Evolutionary conservation across 768 basidiomycete genomes (phyloP).

Genomic region (Leccinellum luteum): DNA sequence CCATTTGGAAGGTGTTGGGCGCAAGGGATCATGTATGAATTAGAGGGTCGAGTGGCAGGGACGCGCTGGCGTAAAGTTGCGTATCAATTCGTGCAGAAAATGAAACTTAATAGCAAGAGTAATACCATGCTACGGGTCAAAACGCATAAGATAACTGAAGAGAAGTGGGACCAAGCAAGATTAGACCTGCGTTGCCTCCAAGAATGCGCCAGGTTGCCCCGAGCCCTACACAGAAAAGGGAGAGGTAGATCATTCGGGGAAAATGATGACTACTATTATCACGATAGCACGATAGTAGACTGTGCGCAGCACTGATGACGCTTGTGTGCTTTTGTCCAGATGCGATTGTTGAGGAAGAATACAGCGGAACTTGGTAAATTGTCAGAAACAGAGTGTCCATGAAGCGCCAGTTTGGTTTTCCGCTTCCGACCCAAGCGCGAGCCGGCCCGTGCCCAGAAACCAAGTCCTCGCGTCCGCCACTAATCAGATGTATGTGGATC

Average conservation of each 20-base stretch:
- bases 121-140: neutral
- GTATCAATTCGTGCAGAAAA: neutral
- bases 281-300: neutral
- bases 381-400: constrained; percentile 7
- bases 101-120: neutral
- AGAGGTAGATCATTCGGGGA: neutral
- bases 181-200: neutral
- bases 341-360: constrained; percentile 1
- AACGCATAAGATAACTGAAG: neutral
- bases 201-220: neutral
- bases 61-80: neutral
- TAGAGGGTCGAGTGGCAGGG: neutral
- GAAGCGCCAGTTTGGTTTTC: constrained; percentile 12
- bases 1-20: constrained; percentile 2
- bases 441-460: constrained; percentile 2
- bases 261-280: neutral
- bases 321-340: neutral
- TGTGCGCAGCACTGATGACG: neutral
- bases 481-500: constrained; percentile 9
- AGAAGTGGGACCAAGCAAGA: neutral
- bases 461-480: constrained; percentile 15
- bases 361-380: neutral
- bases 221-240: neutral
- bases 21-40: neutral
- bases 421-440: constrained; percentile 17